These are phyloP conservation scores for Periconia macrospinosa DNA, from an alignment of 2,329 filamentous ascomycete species.

Conservation along the genomic window DNA sequence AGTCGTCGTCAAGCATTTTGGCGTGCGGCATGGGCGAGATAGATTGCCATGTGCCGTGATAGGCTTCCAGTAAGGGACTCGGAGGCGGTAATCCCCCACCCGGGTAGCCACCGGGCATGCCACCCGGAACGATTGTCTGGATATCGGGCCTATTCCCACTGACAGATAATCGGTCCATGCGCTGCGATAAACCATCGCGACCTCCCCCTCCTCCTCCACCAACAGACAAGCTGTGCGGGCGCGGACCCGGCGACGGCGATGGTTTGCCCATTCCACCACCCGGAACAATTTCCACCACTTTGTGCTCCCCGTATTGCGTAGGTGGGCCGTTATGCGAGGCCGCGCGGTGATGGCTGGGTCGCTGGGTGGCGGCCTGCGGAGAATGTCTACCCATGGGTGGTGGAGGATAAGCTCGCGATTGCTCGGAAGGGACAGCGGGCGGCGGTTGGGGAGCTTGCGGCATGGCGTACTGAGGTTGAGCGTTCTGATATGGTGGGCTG, in stretches of 20 bases:
- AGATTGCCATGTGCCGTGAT: conserved; percentile 90
- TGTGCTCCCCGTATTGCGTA: conserved; percentile 31
- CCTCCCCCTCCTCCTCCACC: conserved; percentile 20
- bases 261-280: conserved; percentile 32
- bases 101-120: conserved; percentile 25
- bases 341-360: conserved; percentile 19
- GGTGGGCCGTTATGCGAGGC: conserved; percentile 22
- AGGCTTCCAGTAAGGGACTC: conserved; percentile 87
- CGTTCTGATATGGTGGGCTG: conserved; percentile 20
- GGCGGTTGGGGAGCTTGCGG: conserved; percentile 22
- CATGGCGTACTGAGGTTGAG: conserved; percentile 29
- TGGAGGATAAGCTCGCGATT: conserved; percentile 22
- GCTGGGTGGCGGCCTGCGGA: conserved; percentile 17
- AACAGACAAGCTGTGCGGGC: conserved; percentile 37
- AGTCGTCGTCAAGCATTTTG: conserved; percentile 58
- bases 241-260: conserved; percentile 35
- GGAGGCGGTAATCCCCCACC: conserved; percentile 61
- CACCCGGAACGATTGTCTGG: conserved; percentile 38
- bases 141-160: conserved; percentile 49
- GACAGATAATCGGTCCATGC: conserved; percentile 52
- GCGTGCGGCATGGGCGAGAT: conserved; percentile 94
- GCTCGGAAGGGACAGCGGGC: conserved; percentile 9
- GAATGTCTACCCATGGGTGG: conserved; percentile 36
- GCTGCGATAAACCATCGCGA: conserved; percentile 39
- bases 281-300: conserved; percentile 48